Evolutionary conservation across 306 rosid species (phyloP), one percentile per base, ranked within the genome.

Genomic region (Erythrophleum fordii): DNA sequence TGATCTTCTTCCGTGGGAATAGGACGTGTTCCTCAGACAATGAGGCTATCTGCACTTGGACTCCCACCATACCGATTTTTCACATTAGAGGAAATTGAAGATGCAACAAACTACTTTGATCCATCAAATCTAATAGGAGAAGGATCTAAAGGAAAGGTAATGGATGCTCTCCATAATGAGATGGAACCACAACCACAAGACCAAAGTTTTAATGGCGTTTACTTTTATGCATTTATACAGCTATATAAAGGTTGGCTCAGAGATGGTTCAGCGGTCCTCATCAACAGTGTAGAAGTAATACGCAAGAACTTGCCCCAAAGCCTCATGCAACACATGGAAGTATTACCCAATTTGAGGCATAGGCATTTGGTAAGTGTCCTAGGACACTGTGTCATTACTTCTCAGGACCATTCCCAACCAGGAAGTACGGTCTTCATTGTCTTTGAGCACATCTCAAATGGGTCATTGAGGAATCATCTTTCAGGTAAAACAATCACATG

Each of bases 71-170:
- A 93, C 82, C 84, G 70, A 13, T 86, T 72, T 45, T 95, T 95
- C 89, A 76, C 96, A 69, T 61, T 85, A 81, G 92, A 93, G 75
- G 98, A 95, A 85, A 90, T 95, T 66, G 97, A 91, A 85, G 97
- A 91, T 41, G 90, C 92, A 72, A 93, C 98, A 14, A 87, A 85
- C 69, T 87, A 89, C 83, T 93, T 95, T 45, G 88, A 91, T 81
- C 83, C 91, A 61, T 81, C 83, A 70, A 89, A 87, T 83, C 81
- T 87, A 23, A 72, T 87, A 52, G 84, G 60, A 10, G 90, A 89
- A 89, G 98, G 86, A 79, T 77, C 90, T 52, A 83, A 90, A 48
- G 94, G 87, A 77, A 85, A 89, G 92, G 98, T 92, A 79, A 46
- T 45, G 35, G 23, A 16, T 11, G 28, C 23, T 28, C 31, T 74